Base-by-base conservation (phyloP, 768 basidiomycete genomes). In the Psilocybe cyanescens region DNA sequence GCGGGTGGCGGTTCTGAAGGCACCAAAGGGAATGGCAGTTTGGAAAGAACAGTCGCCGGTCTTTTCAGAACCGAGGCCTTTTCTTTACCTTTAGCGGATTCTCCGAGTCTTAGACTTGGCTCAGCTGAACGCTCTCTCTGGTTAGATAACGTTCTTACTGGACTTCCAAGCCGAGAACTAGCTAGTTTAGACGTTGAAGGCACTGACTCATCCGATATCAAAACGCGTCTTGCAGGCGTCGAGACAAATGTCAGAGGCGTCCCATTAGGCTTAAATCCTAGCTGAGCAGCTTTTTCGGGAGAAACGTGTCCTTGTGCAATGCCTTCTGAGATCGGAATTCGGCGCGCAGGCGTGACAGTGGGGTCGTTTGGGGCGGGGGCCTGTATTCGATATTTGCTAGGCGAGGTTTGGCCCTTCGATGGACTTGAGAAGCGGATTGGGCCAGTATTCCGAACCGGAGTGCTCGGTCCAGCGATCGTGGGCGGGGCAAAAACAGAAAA, bases 331-430 rank as follows among this genome's bases (percentile, higher is more conserved):
- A 90, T 79, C 14, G 84, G 83, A 52, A 91, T 82, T 60, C 90
- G 81, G 50, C 85, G 83, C 2, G 90, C 89, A 44, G 90, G 90
- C 3, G 88, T 87, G 46, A 81, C 81, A 53, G 69, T 65, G 8
- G 75, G 69, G 44, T 85, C 80, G 50, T 81, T 72, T 35, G 70
- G 59, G 11, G 65, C 63, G 7, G 69, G 61, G 47, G 67, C 58
- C 55, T 70, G 74, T 58, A 74, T 67, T 50, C 67, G 75, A 59
- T 69, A 72, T 64, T 73, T 80, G 68, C 64, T 70, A 1, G 73
- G 64, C 24, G 68, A 69, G n/a, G 68, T 56, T 30, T 73, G 70
- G 30, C 59, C 61, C 60, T 72, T 72, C 30, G 56, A 58, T 6
- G 75, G 70, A 57, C 71, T 74, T 19, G 67, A 54, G 29, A 72